Base-by-base conservation (phyloP, 441 rosid genomes). In the Aleurites moluccanus region DNA sequence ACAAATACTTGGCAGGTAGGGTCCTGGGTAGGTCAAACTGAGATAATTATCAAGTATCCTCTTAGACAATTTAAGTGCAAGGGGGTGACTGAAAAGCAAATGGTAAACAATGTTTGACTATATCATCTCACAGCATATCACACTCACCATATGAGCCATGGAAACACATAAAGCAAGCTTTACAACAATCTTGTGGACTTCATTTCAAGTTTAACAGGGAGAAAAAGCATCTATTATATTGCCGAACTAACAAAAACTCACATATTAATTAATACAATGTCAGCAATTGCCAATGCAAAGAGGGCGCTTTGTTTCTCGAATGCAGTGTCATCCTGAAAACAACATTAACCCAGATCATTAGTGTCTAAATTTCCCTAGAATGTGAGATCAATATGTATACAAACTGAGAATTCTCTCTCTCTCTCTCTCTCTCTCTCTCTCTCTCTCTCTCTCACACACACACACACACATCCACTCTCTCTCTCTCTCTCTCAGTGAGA, bases 301-400 rank as follows among this genome's bases (percentile, higher is more conserved):
- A 95, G 85, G 30, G 99, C 90, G 82, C 96, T 93, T 80, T 93
- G 99, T 81, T 93, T 96, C 88, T 96, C 98, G 65, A 96, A 93
- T 73, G 97, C 80, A 69, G 97, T 96, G 81, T 96, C 98, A 76
- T 96, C 97, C 97, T 95, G 89, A 77, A 86, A 85, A 74, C 42
- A 62, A 61, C 8, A 60, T 67, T 2, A 60, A 40, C 20, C 4
- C 0, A 61, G 16, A 56, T 59, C 20, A 61, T 70, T 21, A 42
- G 21, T 45, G 55, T 67, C 30, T 60, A 21, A 45, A 21, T 42
- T 57, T 60, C 42, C 16, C 67, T 60, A n/a, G 59, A 56, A 33
- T 9, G 21, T 59, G 44, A 45, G 10, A 62, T 53, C 18, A 27
- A 15, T 8, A 49, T 11, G 44, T 30, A 33, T 3, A 6, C 6